phyloP scores from a whole-genome alignment of 495 filamentous ascomycete species.

The Podospora anserina region DNA sequence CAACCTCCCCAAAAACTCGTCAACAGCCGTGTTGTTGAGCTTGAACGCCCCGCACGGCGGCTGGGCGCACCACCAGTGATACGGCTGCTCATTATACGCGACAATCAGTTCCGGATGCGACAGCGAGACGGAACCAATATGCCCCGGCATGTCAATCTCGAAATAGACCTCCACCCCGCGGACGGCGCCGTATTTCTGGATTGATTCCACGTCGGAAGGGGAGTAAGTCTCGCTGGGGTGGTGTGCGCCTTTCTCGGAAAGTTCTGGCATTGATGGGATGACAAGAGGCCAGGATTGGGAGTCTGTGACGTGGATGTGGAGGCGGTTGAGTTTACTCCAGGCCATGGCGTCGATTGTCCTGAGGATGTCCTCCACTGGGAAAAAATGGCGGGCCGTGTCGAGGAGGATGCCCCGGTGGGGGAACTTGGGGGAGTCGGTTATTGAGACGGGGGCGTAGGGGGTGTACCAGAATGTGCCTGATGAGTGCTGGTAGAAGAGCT shows the following conservation, averaged over 20 bases:
- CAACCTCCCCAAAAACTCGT: slow-evolving; percentile 64
- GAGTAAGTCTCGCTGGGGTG: slow-evolving; percentile 57
- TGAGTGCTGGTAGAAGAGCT: slow-evolving; percentile 72
- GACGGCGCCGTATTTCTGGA: slow-evolving; percentile 63
- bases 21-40: slow-evolving; percentile 64
- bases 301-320: slow-evolving; percentile 78
- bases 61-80: slow-evolving; percentile 64
- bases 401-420: slow-evolving; percentile 71
- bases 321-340: slow-evolving; percentile 74
- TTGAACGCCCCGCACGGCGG: slow-evolving; percentile 75
- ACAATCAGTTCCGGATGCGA: slow-evolving; percentile 71
- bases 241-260: slow-evolving; percentile 69
- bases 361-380: slow-evolving; percentile 58
- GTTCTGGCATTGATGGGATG: slow-evolving; percentile 66
- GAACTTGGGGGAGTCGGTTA: slow-evolving; percentile 65
- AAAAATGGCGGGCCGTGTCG: slow-evolving; percentile 66
- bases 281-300: slow-evolving; percentile 81
- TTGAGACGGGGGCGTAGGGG: slow-evolving; percentile 59
- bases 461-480: slow-evolving; percentile 57
- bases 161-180: slow-evolving; percentile 70
- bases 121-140: slow-evolving; percentile 61
- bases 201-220: slow-evolving; percentile 55
- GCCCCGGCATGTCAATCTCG: slow-evolving; percentile 81
- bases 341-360: slow-evolving; percentile 68
- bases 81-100: slow-evolving; percentile 66